Conservation (phyloP, 306 rosid genomes). For the Sicyos edulis region DNA sequence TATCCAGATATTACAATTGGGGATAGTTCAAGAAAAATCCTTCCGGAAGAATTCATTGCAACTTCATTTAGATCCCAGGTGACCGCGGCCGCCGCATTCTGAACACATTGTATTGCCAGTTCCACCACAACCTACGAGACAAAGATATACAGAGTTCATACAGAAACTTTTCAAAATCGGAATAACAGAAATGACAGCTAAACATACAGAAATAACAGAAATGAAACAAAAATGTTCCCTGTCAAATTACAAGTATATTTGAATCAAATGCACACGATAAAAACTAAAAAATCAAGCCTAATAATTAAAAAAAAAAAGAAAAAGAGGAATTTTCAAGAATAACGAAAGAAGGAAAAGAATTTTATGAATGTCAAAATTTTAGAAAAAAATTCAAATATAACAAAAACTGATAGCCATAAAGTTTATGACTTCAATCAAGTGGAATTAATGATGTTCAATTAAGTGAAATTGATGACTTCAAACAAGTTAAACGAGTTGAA, state of each 20-base stretch:
- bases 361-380: too few relatives aligned
- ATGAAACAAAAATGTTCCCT: not conserved
- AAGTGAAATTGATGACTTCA: too few relatives aligned
- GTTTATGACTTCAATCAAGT: too few relatives aligned
- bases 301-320: too few relatives aligned
- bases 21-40: conserved; percentile 15
- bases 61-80: conserved; percentile 41
- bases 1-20: not conserved
- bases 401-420: too few relatives aligned
- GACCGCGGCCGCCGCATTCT: conserved; percentile 81
- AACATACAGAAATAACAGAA: not conserved
- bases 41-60: not conserved
- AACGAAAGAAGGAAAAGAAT: too few relatives aligned
- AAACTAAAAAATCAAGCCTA: not conserved
- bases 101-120: conserved; percentile 67
- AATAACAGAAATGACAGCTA: too few relatives aligned
- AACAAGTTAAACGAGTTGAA: too few relatives aligned
- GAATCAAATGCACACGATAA: not conserved
- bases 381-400: too few relatives aligned
- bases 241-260: not conserved
- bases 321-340: too few relatives aligned
- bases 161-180: conserved; percentile 1
- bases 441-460: too few relatives aligned
- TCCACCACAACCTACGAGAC: conserved; percentile 73
- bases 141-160: not conserved